A percentile compares a stretch with the other conserved stretches of the same genome.
phyloP scores from a whole-genome alignment of 169 alveolate species.

The Babesia ovata region DNA sequence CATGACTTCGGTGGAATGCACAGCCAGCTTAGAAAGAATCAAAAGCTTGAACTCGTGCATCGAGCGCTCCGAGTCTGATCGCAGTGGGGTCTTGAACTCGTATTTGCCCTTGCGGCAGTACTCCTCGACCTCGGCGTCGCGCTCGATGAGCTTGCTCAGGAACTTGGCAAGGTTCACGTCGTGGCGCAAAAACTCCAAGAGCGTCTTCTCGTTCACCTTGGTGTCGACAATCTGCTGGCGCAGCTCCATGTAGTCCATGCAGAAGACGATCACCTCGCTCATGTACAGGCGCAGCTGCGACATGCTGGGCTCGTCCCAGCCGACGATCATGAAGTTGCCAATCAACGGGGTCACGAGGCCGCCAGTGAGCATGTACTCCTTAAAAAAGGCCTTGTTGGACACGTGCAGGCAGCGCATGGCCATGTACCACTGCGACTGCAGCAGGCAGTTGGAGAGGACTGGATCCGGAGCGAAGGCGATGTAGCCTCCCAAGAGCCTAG shows the following conservation, averaged over 20 bases:
- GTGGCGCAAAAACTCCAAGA: slow-evolving; percentile 5
- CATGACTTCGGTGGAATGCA: slow-evolving; percentile 40
- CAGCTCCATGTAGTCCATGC: slow-evolving; percentile 52
- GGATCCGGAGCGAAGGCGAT: neutral
- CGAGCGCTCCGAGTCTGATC: neutral
- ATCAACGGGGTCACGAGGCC: slow-evolving; percentile 13
- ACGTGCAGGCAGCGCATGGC: slow-evolving; percentile 27
- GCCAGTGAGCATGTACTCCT: slow-evolving; percentile 25
- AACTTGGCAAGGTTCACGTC: slow-evolving; percentile 17
- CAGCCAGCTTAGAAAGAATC: slow-evolving; percentile 42
- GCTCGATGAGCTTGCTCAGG: neutral
- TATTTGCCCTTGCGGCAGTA: slow-evolving; percentile 3
- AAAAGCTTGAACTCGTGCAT: slow-evolving; percentile 26
- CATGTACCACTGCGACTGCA: slow-evolving; percentile 43
- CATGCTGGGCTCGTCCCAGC: neutral
- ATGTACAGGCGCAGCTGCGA: neutral
- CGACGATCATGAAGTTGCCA: slow-evolving; percentile 3
- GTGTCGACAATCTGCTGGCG: slow-evolving; percentile 41
- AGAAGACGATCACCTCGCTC: slow-evolving; percentile 30
- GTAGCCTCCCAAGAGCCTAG: slow-evolving; percentile 17
- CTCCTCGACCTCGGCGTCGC: slow-evolving; percentile 14
- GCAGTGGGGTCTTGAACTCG: neutral
- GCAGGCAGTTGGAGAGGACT: neutral
- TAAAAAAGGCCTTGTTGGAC: slow-evolving; percentile 32
- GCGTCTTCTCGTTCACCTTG: neutral